These are phyloP conservation scores for Fusarium graminum DNA, from an alignment of 2,329 filamentous ascomycete genomes.

Conservation along the genomic window DNA sequence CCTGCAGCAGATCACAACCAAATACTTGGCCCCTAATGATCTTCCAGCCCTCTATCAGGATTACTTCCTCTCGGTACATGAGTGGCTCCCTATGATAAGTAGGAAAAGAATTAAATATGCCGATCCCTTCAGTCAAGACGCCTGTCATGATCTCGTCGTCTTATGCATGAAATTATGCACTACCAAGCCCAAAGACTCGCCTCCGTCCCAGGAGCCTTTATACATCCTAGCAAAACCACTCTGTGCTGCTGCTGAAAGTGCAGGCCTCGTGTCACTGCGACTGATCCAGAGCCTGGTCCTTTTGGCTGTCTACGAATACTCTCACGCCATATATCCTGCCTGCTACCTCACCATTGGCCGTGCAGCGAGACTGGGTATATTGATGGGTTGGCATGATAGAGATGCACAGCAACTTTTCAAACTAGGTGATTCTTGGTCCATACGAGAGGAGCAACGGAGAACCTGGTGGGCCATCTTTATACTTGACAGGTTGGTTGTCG, in stretches of 20 bases:
- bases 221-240: slow-evolving; percentile 9
- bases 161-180: slow-evolving; percentile 23
- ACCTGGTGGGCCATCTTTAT: slow-evolving; percentile 22
- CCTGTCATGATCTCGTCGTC: slow-evolving; percentile 13
- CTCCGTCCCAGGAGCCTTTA: slow-evolving; percentile 2
- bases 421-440: slow-evolving; percentile 14
- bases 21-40: slow-evolving; percentile 4
- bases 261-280: slow-evolving; percentile 3
- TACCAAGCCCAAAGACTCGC: neutral
- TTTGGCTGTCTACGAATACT: slow-evolving; percentile 12
- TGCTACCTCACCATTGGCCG: slow-evolving; percentile 14
- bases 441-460: slow-evolving; percentile 11
- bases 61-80: slow-evolving; percentile 13
- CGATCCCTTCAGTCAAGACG: slow-evolving; percentile 15
- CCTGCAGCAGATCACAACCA: neutral
- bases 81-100: slow-evolving; percentile 17
- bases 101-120: slow-evolving; percentile 8
- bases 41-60: slow-evolving; percentile 6
- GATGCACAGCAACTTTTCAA: slow-evolving; percentile 17
- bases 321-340: slow-evolving; percentile 20
- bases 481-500: slow-evolving; percentile 6
- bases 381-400: slow-evolving; percentile 11
- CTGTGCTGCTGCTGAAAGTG: slow-evolving; percentile 13
- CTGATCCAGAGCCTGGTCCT: slow-evolving; percentile 4
- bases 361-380: slow-evolving; percentile 7